Evolutionary conservation across 306 rosid genomes (phyloP), one percentile per base, ranked within the genome.

Genomic region (Myrica gale): DNA sequence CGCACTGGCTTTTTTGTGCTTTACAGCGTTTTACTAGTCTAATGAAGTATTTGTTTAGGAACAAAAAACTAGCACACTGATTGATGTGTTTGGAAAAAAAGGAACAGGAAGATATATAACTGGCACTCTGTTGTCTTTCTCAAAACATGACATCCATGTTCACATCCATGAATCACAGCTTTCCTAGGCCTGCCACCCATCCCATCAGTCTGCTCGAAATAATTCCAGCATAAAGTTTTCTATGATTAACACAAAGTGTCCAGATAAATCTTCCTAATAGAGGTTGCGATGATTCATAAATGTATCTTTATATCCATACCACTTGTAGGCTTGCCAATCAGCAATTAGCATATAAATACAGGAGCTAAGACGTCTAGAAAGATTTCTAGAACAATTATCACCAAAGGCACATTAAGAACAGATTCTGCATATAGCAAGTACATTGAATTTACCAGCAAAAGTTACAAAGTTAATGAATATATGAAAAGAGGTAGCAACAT

Each of bases 371-470:
- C 46, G 39, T 39, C 44, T 4, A 0, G 21, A 66, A 66, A 66
- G 42, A 42, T 17, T 6, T 65, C 9, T 15, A 17, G 50, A 41
- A 11, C 70, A 66, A 66, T 50, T 17, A 42, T 42, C 50, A 42
- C 17, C 6, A 65, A 8, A 41, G 42, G 50, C 70, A 66, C 26
- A 7, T 9, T 39, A 37, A 16, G 13, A 9, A 6, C 5, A 17
- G 15, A 60, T 26, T 15, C 51, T 39, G 46, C 16, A 60, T 11
- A 60, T 12, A 39, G 70, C 5, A 48, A 66, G 21, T 42, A 42
- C 5, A 42, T 42, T 17, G 50, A 77, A 81, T 15, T 13, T 68
- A 75, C 26, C 65, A 74, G 54, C 50, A 78, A 78, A 82, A 77
- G 42, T 11, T 43, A 32, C 15, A 43, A 11, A 47, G 55, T 62